These are phyloP conservation scores for Sordariomycetes sp. DNA, from an alignment of 2,329 filamentous ascomycete genomes.

Conservation along the genomic window DNA sequence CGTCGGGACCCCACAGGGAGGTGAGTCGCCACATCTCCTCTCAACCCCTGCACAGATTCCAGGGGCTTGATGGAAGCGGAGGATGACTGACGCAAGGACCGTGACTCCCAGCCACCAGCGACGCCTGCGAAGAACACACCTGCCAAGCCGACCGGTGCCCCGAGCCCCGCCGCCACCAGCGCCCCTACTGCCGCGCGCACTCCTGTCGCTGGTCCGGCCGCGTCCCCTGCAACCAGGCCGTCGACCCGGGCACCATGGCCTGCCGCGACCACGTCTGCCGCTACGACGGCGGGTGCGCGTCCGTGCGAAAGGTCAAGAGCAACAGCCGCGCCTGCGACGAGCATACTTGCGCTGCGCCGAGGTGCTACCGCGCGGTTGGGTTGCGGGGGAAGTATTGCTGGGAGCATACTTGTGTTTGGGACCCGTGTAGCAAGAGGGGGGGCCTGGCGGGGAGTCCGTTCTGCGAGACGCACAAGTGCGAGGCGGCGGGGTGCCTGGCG, in stretches of 20 bases:
- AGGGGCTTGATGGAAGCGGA: not conserved
- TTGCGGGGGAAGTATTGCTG: not conserved
- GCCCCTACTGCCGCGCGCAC: constrained; percentile 2
- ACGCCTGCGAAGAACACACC: constrained; percentile 4
- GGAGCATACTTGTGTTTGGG: constrained; percentile 2
- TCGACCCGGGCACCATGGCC: not conserved
- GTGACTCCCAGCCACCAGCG: not conserved
- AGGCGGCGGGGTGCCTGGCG: not conserved
- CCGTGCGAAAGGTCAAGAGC: constrained; percentile 3
- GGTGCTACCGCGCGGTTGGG: not conserved
- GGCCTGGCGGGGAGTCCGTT: not conserved
- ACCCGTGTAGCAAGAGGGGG: constrained; percentile 1
- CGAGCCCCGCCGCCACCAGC: not conserved
- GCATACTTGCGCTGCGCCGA: not conserved
- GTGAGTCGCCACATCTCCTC: not conserved
- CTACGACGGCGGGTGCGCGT: not conserved
- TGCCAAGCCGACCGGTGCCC: constrained; percentile 3
- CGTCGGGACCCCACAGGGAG: not conserved
- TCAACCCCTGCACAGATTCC: not conserved
- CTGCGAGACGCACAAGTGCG: constrained; percentile 3
- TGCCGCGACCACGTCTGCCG: constrained; percentile 4
- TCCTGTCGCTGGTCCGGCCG: constrained; percentile 4
- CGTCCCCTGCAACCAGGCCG: constrained; percentile 4
- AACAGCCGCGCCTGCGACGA: constrained; percentile 5
- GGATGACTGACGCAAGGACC: not conserved